Percentiles rank a stretch among this genome's conserved stretches.
Evolutionary conservation across 192 early-diverging fungal species (phyloP).

Genomic region (Dissophora ornata): DNA sequence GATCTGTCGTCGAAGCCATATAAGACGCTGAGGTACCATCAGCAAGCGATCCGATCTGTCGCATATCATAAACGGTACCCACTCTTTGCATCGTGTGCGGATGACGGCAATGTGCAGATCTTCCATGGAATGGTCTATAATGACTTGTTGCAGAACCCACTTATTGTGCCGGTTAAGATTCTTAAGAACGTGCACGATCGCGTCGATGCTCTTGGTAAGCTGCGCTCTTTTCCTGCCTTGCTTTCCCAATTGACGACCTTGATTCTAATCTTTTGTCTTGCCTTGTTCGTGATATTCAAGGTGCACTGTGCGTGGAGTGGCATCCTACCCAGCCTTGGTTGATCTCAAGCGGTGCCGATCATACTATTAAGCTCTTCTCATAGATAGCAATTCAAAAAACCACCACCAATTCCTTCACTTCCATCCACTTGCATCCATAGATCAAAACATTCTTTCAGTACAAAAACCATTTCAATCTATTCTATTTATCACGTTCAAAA

Average conservation of each 20-base stretch:
- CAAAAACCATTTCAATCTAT: too few relatives aligned
- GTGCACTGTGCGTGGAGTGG: constrained; percentile 86
- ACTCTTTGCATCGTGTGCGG: constrained; percentile 91
- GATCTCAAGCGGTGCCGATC: constrained; percentile 91
- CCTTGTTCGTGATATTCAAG: constrained; percentile 44
- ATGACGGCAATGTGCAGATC: constrained; percentile 93
- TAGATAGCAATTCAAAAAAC: constrained; percentile 10
- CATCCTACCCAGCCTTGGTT: constrained; percentile 99
- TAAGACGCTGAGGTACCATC: constrained; percentile 91
- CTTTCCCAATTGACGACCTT: background rate
- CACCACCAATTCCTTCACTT: background rate
- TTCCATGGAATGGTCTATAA: constrained; percentile 99
- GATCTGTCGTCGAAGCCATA: constrained; percentile 94
- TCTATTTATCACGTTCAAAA: too few relatives aligned
- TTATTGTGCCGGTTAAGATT: constrained; percentile 98
- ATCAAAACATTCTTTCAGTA: constrained; percentile 10
- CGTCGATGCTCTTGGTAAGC: constrained; percentile 75
- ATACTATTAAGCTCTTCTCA: constrained; percentile 82
- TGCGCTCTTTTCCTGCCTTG: background rate
- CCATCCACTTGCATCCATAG: background rate
- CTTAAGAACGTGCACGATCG: constrained; percentile 81
- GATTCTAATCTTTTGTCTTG: constrained; percentile 1
- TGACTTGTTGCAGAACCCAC: constrained; percentile 95
- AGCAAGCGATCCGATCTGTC: constrained; percentile 89
- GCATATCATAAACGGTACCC: constrained; percentile 89